Base-by-base conservation (phyloP, 192 early-diverging fungal species). In the Lobosporangium transversale region DNA sequence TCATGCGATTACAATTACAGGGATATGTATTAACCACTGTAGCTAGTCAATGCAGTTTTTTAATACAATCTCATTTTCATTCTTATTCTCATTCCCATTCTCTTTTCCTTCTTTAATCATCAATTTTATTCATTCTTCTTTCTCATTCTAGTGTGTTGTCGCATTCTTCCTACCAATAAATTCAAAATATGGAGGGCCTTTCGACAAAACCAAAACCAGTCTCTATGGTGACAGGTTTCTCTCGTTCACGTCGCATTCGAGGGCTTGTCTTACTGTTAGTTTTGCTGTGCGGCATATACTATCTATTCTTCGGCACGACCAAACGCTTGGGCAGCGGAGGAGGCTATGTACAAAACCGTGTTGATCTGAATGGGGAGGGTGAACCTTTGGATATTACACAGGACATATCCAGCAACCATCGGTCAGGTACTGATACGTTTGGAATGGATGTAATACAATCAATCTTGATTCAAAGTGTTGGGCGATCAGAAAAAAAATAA, bases 201-300 rank as follows among this genome's bases (percentile, higher is more conserved):
- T 71, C 69, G 2, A 76, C 73, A 20, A 67, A 67, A 23, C 73
- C 64, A 36, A 60, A 57, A 30, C 36, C 58, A 10, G 47, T 14
- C 2, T 43, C 53, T 3, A 31, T 67, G 21, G 15, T 76, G 48
- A n/a, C 65, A 26, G 58, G 62, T 11, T 36, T 57, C 35, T 9
- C 67, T 12, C 73, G 59, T 1, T 76, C 73, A 15, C 58, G 58
- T 15, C 64, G 73, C 27, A 67, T 76, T 15, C 58, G 73, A 11
- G 73, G 52, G 1, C 51, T 67, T 0, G 4, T 57, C 2, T 44
- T 71, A 3, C 14, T 71, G 24, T 31, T 76, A 1, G 15, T n/a
- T 17, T 24, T 45, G 0, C 7, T 76, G 31, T 50, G 60, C 1
- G 58, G 58, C 12, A 33, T 66, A 21, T 76, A 76, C 47, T 56